A percentile compares a stretch with the other conserved stretches of the same genome.
These are phyloP conservation scores for Syzygium jambos DNA, from an alignment of 345 rosid species.

Conservation along the genomic window DNA sequence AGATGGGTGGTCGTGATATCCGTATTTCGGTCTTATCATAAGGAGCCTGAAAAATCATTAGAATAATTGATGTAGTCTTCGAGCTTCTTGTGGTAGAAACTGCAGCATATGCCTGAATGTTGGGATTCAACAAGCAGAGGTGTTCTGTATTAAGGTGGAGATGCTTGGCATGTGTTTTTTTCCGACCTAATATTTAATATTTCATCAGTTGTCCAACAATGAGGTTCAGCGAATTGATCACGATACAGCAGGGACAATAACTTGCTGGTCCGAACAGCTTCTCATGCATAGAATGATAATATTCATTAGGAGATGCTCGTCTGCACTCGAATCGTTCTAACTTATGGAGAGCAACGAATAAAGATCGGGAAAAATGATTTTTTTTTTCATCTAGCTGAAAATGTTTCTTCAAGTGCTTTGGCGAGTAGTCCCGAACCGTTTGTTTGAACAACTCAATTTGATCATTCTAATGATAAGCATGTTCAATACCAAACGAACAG, in stretches of 20 bases:
- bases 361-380: fast-evolving
- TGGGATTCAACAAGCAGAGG: background rate
- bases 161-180: background rate
- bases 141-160: background rate
- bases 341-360: background rate
- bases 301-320: background rate
- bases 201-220: background rate
- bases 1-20: background rate
- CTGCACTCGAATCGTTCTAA: background rate
- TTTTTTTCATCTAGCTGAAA: background rate
- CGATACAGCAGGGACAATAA: background rate
- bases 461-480: background rate
- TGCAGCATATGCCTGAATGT: background rate
- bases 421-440: fast-evolving
- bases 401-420: background rate
- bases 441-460: background rate
- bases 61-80: background rate
- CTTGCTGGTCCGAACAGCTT: background rate
- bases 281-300: background rate
- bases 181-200: background rate
- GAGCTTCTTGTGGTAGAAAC: background rate
- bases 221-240: background rate
- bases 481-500: background rate
- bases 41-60: background rate
- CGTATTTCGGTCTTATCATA: background rate